Conservation (phyloP, 495 filamentous ascomycete species). For the Hyaloscypha hepaticicola region DNA sequence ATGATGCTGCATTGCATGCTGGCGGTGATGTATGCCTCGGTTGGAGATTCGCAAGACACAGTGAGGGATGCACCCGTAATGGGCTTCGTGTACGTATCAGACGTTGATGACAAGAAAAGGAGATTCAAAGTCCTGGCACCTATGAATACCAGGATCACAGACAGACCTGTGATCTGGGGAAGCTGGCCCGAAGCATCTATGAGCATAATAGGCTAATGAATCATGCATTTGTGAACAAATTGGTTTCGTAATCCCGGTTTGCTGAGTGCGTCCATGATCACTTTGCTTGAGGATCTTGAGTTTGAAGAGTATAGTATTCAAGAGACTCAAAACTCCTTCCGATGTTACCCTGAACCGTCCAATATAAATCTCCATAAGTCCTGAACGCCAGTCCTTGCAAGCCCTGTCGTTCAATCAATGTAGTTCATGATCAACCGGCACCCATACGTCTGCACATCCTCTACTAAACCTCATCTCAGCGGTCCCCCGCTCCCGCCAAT, state of each 20-base stretch:
- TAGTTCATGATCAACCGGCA: neutral
- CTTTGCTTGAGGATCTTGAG: neutral
- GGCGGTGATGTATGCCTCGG: conserved; percentile 72
- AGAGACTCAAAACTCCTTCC: neutral
- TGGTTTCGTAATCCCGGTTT: neutral
- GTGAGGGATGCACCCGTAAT: conserved; percentile 84
- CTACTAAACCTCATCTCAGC: neutral
- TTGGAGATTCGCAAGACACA: conserved; percentile 62
- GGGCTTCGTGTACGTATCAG: conserved; percentile 88
- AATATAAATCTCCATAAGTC: conserved; percentile 10
- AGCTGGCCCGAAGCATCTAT: conserved; percentile 49
- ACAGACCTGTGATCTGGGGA: conserved; percentile 69
- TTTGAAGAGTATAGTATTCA: neutral
- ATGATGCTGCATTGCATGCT: conserved; percentile 68
- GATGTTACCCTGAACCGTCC: neutral
- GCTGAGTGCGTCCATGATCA: neutral
- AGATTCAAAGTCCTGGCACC: conserved; percentile 80
- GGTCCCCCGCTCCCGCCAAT: neutral
- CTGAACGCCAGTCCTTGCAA: conserved; percentile 15
- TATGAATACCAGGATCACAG: conserved; percentile 66
- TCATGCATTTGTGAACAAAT: conserved; percentile 6
- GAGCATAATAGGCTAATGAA: conserved; percentile 33
- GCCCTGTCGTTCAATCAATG: conserved; percentile 1
- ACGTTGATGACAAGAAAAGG: conserved; percentile 83
- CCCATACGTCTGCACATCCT: neutral